Evolutionary conservation across 2,329 filamentous ascomycete genomes (phyloP).

Genomic region (Tolypocladium album): DNA sequence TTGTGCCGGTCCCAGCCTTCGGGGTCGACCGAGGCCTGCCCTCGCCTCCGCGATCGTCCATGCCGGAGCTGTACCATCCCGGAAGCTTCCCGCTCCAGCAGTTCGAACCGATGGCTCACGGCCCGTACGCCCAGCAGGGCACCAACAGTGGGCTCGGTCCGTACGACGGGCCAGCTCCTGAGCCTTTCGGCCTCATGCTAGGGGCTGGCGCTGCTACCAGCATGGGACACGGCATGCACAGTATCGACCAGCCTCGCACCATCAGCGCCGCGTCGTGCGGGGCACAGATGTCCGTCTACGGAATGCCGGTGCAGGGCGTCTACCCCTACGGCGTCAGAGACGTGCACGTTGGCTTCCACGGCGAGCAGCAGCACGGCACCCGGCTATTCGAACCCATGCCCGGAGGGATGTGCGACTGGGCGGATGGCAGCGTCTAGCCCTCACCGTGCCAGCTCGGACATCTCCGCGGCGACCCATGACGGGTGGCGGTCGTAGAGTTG

Average conservation of each 20-base stretch:
- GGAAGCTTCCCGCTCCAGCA: conserved; percentile 10
- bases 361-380: neutral
- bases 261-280: neutral
- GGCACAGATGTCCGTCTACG: conserved; percentile 5
- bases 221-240: conserved; percentile 3
- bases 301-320: conserved; percentile 8
- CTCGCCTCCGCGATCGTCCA: conserved; percentile 9
- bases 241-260: conserved; percentile 1
- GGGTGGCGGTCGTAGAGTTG: neutral
- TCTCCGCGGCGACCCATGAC: neutral
- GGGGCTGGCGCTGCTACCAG: neutral
- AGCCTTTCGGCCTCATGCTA: conserved; percentile 6
- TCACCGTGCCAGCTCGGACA: neutral
- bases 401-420: conserved; percentile 1
- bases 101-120: conserved; percentile 6
- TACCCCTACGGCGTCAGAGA: conserved; percentile 15
- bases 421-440: neutral
- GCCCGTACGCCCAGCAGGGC: neutral
- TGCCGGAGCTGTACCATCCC: conserved; percentile 11
- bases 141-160: neutral
- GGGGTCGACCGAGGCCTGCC: conserved; percentile 3
- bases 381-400: neutral
- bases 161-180: neutral
- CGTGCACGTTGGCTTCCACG: conserved; percentile 10
- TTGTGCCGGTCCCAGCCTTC: conserved; percentile 1